phyloP scores from a whole-genome alignment of 2,329 filamentous ascomycete genomes.

The Fulvia fulva region DNA sequence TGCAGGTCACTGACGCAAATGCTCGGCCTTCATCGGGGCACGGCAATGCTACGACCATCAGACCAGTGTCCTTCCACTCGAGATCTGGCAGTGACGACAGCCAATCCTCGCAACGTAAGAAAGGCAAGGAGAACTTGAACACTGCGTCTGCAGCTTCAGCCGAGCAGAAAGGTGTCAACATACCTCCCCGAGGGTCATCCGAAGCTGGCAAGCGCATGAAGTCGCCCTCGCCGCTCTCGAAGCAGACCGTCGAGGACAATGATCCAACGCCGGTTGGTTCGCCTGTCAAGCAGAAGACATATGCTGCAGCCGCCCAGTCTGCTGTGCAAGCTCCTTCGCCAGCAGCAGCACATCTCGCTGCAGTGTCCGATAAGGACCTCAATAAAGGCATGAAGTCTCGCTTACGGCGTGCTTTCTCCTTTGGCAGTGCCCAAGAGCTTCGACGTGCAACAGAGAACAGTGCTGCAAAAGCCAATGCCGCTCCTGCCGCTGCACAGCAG shows the following conservation, averaged over 20 bases:
- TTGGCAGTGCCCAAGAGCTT: slow-evolving; percentile 90
- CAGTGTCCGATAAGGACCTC: slow-evolving; percentile 76
- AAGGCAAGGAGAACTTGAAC: slow-evolving; percentile 20
- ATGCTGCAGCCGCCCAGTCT: slow-evolving; percentile 31
- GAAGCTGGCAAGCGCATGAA: slow-evolving; percentile 41
- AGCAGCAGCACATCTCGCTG: slow-evolving; percentile 78
- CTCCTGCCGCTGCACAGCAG: slow-evolving; percentile 18
- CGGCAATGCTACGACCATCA: slow-evolving; percentile 30
- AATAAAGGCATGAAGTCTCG: slow-evolving; percentile 81
- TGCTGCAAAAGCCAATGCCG: slow-evolving; percentile 9
- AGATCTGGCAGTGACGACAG: slow-evolving; percentile 35
- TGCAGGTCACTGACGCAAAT: slow-evolving; percentile 20
- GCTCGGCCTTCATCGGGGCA: slow-evolving; percentile 26
- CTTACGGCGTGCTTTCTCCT: slow-evolving; percentile 88
- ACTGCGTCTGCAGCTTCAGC: slow-evolving; percentile 13
- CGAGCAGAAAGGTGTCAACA: slow-evolving; percentile 18
- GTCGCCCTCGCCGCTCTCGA: slow-evolving; percentile 47
- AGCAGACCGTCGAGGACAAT: slow-evolving; percentile 38
- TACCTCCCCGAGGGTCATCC: slow-evolving; percentile 35
- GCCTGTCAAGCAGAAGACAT: slow-evolving; percentile 31
- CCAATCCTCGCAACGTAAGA: slow-evolving; percentile 16
- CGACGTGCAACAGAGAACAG: slow-evolving; percentile 67
- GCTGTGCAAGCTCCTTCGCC: slow-evolving; percentile 44
- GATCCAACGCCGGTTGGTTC: slow-evolving; percentile 17
- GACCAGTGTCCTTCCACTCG: slow-evolving; percentile 31